Base-by-base conservation (phyloP, 805 yeast species). In the Starmerella bombicola region DNA sequence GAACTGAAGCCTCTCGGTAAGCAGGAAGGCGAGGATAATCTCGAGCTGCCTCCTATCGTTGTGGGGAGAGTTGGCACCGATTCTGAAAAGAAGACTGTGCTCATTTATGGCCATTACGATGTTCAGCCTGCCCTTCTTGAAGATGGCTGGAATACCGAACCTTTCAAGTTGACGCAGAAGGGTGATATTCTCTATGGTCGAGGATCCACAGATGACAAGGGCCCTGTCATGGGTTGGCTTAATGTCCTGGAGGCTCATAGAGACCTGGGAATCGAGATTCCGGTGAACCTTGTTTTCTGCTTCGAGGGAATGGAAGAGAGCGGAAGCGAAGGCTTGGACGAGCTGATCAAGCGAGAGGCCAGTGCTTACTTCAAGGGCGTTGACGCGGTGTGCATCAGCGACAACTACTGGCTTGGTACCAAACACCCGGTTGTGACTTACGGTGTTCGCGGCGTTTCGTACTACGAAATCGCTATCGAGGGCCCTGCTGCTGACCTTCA, bases 281-380 rank as follows among this genome's bases (percentile, higher is more conserved):
- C 99, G 16, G 96, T 91, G 48, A 91, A 91, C 66, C 64, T 91
- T 54, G 73, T 85, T 37, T 79, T 81, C 59, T 84, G 95, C 63
- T 91, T 91, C 56, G 99, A 91, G 66, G 97, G 98, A 47, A 91
- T 91, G 99, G 99, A 91, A 66, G 99, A 91, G 66, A 77, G 86
- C 49, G 99, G 99, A 19, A 84, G 95, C 25, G 63, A 83, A 37
- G 97, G 97, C 26, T 71, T 91, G 50, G 98, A 88, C 52, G 76
- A 67, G 26, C 72, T 91, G 55, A 80, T 91, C 55, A 78, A 76
- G 37, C 62, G 67, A 31, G 97, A 91, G 66, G 86, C 93, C 41
- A 61, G 70, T 39, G 61, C 63, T 30, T 91, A 84, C 63, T 91
- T 91, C 70, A 77, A 80, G 60, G 78, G 74, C 31, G 93, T 86